Conservation (phyloP, 2,329 filamentous ascomycete species). For the Hortaea werneckii region DNA sequence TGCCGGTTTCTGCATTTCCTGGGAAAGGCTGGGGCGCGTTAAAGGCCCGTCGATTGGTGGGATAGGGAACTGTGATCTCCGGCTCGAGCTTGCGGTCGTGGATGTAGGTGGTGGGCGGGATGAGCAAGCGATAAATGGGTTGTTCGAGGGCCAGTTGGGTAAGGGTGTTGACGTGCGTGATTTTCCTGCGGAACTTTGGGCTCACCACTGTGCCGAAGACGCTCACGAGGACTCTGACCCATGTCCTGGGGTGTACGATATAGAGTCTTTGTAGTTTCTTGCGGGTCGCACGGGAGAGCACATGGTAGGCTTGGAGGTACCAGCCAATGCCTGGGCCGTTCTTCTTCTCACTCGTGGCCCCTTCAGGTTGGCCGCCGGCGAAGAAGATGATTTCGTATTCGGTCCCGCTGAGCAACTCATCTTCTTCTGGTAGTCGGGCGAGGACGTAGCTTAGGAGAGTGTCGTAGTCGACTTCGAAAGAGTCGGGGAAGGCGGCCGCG, state of each 20-base stretch:
- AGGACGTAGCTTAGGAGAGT: conserved; percentile 46
- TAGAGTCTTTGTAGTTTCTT: conserved; percentile 47
- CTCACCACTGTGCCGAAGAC: conserved; percentile 48
- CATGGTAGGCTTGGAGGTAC: conserved; percentile 48
- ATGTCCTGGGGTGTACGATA: conserved; percentile 48
- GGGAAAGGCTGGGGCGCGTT: conserved; percentile 40
- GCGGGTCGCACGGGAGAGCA: conserved; percentile 43
- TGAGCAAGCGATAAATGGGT: conserved; percentile 42
- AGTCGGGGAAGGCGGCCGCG: conserved; percentile 45
- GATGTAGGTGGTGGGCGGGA: conserved; percentile 45
- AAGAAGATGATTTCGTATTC: conserved; percentile 50
- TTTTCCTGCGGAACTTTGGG: conserved; percentile 48
- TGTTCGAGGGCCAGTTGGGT: conserved; percentile 41
- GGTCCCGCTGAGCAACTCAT: conserved; percentile 42
- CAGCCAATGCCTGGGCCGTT: conserved; percentile 43
- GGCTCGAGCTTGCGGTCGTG: conserved; percentile 42
- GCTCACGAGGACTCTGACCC: conserved; percentile 46
- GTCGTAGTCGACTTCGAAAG: conserved; percentile 45
- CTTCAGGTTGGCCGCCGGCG: conserved; percentile 41
- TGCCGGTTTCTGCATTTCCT: conserved; percentile 30
- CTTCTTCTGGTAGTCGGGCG: conserved; percentile 43
- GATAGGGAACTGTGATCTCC: conserved; percentile 39
- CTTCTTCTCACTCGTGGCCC: conserved; percentile 35
- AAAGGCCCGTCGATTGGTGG: conserved; percentile 37
- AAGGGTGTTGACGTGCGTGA: conserved; percentile 44